Percentiles rank a stretch among this genome's conserved stretches.
Conservation (phyloP, 2,329 filamentous ascomycete genomes). For the Onygenales sp. region DNA sequence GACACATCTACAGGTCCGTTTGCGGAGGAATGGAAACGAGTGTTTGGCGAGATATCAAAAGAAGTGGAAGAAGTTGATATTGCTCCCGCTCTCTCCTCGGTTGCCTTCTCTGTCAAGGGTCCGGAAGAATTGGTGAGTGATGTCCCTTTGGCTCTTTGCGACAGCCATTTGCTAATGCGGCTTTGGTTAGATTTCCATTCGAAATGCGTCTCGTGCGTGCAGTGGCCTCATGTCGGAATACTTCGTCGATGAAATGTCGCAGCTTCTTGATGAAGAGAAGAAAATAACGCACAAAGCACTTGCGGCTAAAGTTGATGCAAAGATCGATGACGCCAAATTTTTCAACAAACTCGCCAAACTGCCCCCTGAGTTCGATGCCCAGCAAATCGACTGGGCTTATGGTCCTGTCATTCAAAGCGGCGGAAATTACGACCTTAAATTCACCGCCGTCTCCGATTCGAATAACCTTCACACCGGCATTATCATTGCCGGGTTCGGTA, state of each 20-base stretch:
- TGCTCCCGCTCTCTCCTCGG: slow-evolving; percentile 66
- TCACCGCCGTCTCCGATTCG: slow-evolving; percentile 67
- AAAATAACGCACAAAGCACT: slow-evolving; percentile 86
- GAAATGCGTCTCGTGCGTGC: slow-evolving; percentile 87
- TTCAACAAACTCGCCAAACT: slow-evolving; percentile 79
- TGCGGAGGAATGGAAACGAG: slow-evolving; percentile 90
- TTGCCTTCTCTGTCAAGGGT: slow-evolving; percentile 86
- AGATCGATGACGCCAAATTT: slow-evolving; percentile 88
- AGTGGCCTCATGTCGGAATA: slow-evolving; percentile 92
- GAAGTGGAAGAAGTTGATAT: slow-evolving; percentile 86
- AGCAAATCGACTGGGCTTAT: slow-evolving; percentile 89
- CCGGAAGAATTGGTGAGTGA: slow-evolving; percentile 67
- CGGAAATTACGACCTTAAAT: slow-evolving; percentile 84
- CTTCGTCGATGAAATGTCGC: slow-evolving; percentile 97
- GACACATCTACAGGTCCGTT: slow-evolving; percentile 81
- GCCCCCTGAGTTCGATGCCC: slow-evolving; percentile 74
- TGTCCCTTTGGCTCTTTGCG: slow-evolving; percentile 5
- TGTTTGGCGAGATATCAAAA: slow-evolving; percentile 67
- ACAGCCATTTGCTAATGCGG: slow-evolving; percentile 8
- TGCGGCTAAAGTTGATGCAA: slow-evolving; percentile 77
- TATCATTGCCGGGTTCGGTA: slow-evolving; percentile 82
- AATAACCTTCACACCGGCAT: slow-evolving; percentile 82
- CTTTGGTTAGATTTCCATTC: slow-evolving; percentile 63
- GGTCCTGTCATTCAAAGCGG: slow-evolving; percentile 89
- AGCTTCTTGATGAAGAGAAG: slow-evolving; percentile 90